phyloP scores from a whole-genome alignment of 2,329 filamentous ascomycete genomes.

The Sarocladium strictum region DNA sequence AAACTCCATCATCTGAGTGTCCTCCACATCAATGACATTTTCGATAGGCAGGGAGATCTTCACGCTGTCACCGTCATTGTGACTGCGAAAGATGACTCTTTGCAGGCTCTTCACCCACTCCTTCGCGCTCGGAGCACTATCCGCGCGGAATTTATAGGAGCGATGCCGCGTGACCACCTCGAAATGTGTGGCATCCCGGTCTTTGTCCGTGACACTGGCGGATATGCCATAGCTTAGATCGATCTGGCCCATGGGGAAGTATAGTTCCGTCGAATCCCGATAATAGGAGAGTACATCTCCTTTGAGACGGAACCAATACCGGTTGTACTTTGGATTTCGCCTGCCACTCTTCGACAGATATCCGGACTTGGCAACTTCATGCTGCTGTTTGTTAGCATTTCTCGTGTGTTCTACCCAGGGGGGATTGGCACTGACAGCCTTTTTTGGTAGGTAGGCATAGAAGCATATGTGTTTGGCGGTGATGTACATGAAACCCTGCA shows the following conservation, averaged over 20 bases:
- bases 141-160: slow-evolving; percentile 82
- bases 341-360: slow-evolving; percentile 84
- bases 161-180: slow-evolving; percentile 75
- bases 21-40: slow-evolving; percentile 88
- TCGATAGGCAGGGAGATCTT: slow-evolving; percentile 88
- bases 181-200: slow-evolving; percentile 73
- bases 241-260: slow-evolving; percentile 88
- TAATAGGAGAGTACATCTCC: slow-evolving; percentile 92
- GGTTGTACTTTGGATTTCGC: slow-evolving; percentile 78
- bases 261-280: slow-evolving; percentile 73
- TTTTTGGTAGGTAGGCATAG: slow-evolving; percentile 94
- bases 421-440: slow-evolving; percentile 54
- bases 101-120: slow-evolving; percentile 96
- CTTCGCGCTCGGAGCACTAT: slow-evolving; percentile 80
- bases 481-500: slow-evolving; percentile 95
- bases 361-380: slow-evolving; percentile 75
- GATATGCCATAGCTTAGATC: slow-evolving; percentile 89
- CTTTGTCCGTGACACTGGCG: slow-evolving; percentile 69
- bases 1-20: slow-evolving; percentile 84
- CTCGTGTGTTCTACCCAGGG: neutral
- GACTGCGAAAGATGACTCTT: slow-evolving; percentile 89
- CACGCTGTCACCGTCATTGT: slow-evolving; percentile 94
- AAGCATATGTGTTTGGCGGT: slow-evolving; percentile 92
- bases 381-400: slow-evolving; percentile 31
- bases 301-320: slow-evolving; percentile 91